Evolutionary conservation across 805 yeast species (phyloP), one percentile per base, ranked within the genome.

Genomic region (Nakazawaea anatomiae): DNA sequence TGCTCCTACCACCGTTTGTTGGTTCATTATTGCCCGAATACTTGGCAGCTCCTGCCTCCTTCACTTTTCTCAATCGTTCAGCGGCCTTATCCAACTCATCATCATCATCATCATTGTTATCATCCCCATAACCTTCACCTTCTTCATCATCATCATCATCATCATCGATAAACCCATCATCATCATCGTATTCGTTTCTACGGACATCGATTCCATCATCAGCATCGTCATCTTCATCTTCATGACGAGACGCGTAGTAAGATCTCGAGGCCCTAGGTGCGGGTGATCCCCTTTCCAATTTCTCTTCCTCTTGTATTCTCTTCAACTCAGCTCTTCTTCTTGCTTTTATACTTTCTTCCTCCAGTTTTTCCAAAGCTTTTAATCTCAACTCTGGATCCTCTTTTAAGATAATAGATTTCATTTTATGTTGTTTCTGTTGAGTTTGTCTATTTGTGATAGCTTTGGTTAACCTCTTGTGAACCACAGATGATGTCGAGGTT

Each of bases 401-500:
- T 11, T 60, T 69, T 4, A 77, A 75, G 14, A 82, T 77, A 40
- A 79, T 71, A 1, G 82, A 73, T 57, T 75, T 76, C 58, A 78
- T 67, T 52, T 61, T 73, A 57, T 77, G 77, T 57, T 73, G 70
- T 54, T 72, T 78, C 55, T 71, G 61, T 51, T 55, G 67, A 57
- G 66, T 70, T 63, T 77, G 75, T 49, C 72, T 73, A 46, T 69
- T 70, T 54, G 77, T 75, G 41, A 86, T 80, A 2, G 89, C 88
- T 54, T 78, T 77, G 2, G 96, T 89, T 56, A 94, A 75, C 61
- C 83, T 80, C 58, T 80, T 76, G 66, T 92, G 98, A 3, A 96
- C 85, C 48, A 79, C 78, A 1, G 97, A 89, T 43, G 79, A 76
- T n/a, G 95, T 89, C 0, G 97, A 89, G 0, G 97, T 83, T 14